Conservation (phyloP, 441 rosid species). For the Populus trichocarpa region DNA sequence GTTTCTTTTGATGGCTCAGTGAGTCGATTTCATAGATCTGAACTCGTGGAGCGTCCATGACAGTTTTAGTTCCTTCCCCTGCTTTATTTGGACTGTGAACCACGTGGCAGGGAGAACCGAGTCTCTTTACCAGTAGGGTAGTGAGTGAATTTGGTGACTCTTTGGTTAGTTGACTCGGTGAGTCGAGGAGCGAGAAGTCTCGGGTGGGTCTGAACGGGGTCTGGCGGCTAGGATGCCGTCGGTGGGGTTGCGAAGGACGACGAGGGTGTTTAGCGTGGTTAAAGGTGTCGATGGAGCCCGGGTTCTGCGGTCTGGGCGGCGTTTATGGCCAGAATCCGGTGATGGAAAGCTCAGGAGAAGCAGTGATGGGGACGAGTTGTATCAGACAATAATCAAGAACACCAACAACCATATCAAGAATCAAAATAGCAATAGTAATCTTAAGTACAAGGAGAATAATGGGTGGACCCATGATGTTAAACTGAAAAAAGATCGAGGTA, state of each 20-base stretch:
- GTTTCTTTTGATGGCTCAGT: not conserved
- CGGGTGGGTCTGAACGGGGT: constrained; percentile 5
- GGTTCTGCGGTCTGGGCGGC: constrained; percentile 84
- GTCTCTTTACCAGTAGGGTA: not conserved
- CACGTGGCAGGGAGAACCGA: not conserved
- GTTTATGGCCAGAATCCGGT: constrained; percentile 53
- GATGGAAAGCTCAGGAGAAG: constrained; percentile 49
- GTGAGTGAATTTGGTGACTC: not conserved
- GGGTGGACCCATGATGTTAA: constrained; percentile 28
- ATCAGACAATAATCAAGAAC: constrained; percentile 29
- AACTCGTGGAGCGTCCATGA: not conserved
- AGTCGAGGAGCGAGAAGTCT: constrained; percentile 16
- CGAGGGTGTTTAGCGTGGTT: constrained; percentile 76
- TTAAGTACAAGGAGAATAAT: constrained; percentile 21
- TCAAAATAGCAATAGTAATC: not conserved
- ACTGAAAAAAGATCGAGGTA: constrained; percentile 1
- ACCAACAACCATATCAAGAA: constrained; percentile 13
- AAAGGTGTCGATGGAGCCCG: constrained; percentile 78
- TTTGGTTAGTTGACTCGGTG: constrained; percentile 9
- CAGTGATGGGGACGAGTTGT: constrained; percentile 50
- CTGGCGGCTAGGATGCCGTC: constrained; percentile 68
- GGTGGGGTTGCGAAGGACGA: constrained; percentile 72
- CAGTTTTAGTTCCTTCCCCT: not conserved
- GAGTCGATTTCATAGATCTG: not conserved
- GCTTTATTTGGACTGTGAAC: not conserved